These are phyloP conservation scores for Paramecium octaurelia DNA, from an alignment of 73 alveolate genomes.

Conservation along the genomic window DNA sequence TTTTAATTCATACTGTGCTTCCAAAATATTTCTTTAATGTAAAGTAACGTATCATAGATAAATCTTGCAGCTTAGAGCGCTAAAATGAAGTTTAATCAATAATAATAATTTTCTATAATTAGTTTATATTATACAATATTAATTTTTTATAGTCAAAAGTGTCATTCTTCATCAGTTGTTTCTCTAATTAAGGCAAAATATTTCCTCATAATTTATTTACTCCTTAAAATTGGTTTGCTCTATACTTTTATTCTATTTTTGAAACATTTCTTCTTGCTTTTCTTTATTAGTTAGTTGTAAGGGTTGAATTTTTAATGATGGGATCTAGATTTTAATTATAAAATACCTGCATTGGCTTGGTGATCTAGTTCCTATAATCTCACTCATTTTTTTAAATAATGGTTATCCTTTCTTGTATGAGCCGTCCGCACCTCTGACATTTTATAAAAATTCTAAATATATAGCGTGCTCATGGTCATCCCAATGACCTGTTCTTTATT, in stretches of 20 bases:
- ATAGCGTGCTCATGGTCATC: not conserved
- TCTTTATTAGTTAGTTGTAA: not conserved
- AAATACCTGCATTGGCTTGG: constrained; percentile 44
- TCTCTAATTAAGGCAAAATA: not conserved
- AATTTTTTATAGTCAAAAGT: not conserved
- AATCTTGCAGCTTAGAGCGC: not conserved
- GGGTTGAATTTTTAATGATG: constrained; percentile 28
- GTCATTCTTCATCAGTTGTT: not conserved
- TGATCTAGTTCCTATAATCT: constrained; percentile 24
- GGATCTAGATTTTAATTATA: not conserved
- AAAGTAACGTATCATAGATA: not conserved
- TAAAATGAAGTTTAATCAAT: not conserved
- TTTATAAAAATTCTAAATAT: not conserved
- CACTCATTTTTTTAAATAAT: constrained; percentile 20
- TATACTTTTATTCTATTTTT: not conserved
- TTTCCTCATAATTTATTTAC: not conserved
- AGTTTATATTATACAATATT: not conserved
- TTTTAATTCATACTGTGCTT: not conserved
- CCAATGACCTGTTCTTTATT: not conserved
- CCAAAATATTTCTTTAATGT: not conserved
- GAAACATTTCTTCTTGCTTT: not conserved
- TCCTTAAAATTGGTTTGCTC: not conserved
- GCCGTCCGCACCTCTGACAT: not conserved
- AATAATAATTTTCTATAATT: not conserved
- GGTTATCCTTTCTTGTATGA: constrained; percentile 6